These are phyloP conservation scores for Crithidia bombi DNA, from an alignment of 208 protist species.

Conservation along the genomic window DNA sequence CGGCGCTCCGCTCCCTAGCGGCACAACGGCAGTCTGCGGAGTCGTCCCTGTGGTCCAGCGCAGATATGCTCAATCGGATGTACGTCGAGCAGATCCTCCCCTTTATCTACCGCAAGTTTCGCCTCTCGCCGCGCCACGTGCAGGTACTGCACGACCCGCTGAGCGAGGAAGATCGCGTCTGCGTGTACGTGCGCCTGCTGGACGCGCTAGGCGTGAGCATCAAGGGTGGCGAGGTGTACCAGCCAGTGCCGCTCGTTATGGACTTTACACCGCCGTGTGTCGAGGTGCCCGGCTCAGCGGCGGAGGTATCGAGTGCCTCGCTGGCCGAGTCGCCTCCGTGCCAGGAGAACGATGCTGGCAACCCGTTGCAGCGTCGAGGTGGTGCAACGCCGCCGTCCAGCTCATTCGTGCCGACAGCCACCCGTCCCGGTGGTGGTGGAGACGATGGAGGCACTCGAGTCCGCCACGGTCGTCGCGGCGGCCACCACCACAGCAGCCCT, in stretches of 20 bases:
- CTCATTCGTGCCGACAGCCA: no score
- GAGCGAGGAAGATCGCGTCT: slow-evolving; percentile 31
- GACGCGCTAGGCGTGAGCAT: slow-evolving; percentile 39
- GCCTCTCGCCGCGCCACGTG: slow-evolving; percentile 22
- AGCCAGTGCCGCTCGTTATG: slow-evolving; percentile 29
- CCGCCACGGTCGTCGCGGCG: no score
- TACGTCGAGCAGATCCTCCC: slow-evolving; percentile 43
- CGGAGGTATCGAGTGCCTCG: no score
- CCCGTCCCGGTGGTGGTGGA: no score
- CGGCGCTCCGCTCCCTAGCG: not conserved
- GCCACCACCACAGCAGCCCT: no score
- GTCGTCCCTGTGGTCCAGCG: slow-evolving; percentile 33
- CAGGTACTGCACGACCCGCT: slow-evolving; percentile 37
- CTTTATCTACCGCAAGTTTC: slow-evolving; percentile 52
- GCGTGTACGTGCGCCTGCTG: slow-evolving; percentile 44
- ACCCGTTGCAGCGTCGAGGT: no score
- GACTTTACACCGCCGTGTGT: slow-evolving; percentile 31
- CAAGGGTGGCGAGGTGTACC: slow-evolving; percentile 25
- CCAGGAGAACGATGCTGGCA: no score
- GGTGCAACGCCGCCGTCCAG: no score
- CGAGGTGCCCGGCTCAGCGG: not conserved
- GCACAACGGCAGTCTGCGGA: slow-evolving; percentile 9
- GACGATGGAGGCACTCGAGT: no score
- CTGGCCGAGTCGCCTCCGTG: no score
- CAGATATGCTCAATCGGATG: slow-evolving; percentile 33